These are phyloP conservation scores for Paraconiothyrium brasiliense DNA, from an alignment of 2,329 filamentous ascomycete species.

Conservation along the genomic window DNA sequence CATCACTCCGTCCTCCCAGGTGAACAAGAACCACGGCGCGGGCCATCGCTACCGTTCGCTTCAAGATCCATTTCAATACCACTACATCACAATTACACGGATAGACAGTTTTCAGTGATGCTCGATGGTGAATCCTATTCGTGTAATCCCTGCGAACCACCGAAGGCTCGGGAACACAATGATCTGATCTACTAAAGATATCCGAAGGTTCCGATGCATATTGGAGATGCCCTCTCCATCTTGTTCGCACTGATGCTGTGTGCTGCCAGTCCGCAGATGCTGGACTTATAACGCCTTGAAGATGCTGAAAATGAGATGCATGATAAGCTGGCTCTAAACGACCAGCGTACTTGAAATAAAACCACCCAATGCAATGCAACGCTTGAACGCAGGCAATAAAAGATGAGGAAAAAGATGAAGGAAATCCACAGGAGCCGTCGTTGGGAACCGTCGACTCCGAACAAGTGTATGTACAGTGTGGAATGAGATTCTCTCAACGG, in stretches of 20 bases:
- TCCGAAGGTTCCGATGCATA: conserved; percentile 3
- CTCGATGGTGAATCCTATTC: background rate
- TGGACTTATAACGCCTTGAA: conserved; percentile 10
- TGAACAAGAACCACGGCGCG: conserved; percentile 6
- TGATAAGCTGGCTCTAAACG: conserved; percentile 23
- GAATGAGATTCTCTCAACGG: conserved; percentile 28
- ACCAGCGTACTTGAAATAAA: conserved; percentile 27
- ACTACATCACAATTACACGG: background rate
- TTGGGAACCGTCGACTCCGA: background rate
- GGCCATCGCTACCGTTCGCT: background rate
- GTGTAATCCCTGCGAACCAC: background rate
- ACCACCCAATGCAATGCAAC: conserved; percentile 46
- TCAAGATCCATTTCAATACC: background rate
- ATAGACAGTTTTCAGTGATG: background rate
- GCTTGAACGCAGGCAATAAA: conserved; percentile 44
- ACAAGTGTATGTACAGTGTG: conserved; percentile 11
- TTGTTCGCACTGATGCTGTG: conserved; percentile 1
- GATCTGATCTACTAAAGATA: conserved; percentile 7
- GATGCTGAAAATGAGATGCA: conserved; percentile 31
- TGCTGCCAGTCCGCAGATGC: conserved; percentile 6
- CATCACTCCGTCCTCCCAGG: conserved; percentile 1
- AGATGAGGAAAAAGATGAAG: conserved; percentile 24
- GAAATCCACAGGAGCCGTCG: conserved; percentile 12
- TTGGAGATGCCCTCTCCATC: background rate
- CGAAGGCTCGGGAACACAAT: background rate